Conservation (phyloP, 345 rosid species). For the Durio zibethinus region DNA sequence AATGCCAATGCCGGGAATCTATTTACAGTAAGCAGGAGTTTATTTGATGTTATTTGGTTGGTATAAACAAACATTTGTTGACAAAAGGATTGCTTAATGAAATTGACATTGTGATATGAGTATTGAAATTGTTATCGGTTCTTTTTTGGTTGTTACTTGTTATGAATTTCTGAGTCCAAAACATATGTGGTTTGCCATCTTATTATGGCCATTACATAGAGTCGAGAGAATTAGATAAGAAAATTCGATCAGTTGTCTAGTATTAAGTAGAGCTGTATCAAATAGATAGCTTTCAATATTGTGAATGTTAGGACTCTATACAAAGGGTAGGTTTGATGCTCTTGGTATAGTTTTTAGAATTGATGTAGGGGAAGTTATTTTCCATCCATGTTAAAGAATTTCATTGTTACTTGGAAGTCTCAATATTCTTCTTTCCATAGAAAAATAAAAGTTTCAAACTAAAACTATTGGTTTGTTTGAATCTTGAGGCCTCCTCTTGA, state of each 20-base stretch:
- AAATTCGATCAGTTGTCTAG: neutral
- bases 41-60: neutral
- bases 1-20: neutral
- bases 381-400: neutral
- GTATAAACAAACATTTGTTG: neutral
- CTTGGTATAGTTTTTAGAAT: neutral
- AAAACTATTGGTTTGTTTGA: neutral
- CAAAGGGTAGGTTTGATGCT: neutral
- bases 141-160: neutral
- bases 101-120: neutral
- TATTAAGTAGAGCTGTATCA: neutral
- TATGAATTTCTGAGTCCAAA: neutral
- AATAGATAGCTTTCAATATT: neutral
- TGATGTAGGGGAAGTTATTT: neutral
- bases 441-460: neutral
- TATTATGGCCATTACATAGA: neutral
- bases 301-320: neutral
- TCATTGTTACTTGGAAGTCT: constrained; percentile 11
- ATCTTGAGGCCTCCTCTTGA: neutral
- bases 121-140: neutral
- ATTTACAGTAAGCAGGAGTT: neutral
- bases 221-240: neutral
- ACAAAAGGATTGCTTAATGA: neutral
- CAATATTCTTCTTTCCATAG: neutral
- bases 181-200: neutral